phyloP scores from a whole-genome alignment of 306 rosid genomes.

The Luffa aegyptiaca region DNA sequence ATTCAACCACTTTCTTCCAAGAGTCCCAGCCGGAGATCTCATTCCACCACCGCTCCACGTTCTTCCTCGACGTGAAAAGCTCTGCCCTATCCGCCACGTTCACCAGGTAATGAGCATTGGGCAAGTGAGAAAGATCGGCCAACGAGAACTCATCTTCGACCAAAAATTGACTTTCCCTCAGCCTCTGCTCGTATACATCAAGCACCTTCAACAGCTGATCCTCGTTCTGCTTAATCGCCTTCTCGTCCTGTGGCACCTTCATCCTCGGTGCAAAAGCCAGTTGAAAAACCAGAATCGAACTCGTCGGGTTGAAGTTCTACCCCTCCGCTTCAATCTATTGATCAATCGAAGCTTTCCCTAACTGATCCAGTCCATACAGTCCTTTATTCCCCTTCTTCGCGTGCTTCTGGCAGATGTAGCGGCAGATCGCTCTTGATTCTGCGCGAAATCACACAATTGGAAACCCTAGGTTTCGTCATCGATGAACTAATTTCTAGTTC shows the following conservation, averaged over 20 bases:
- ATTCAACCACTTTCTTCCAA: too few relatives aligned
- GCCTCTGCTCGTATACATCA: conserved; percentile 49
- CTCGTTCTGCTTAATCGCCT: conserved; percentile 32
- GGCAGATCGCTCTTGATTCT: conserved; percentile 76
- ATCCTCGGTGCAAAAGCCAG: conserved; percentile 70
- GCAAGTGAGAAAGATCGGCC: conserved; percentile 82
- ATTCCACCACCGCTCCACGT: conserved; percentile 70
- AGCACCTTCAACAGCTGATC: conserved; percentile 55
- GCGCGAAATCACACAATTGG: not conserved
- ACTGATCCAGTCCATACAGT: conserved; percentile 48
- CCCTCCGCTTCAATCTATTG: too few relatives aligned
- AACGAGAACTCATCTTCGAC: conserved; percentile 65
- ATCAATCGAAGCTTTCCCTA: too few relatives aligned
- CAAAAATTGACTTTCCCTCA: conserved; percentile 45
- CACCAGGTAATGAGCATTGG: conserved; percentile 52
- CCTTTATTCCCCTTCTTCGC: conserved; percentile 40
- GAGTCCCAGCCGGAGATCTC: conserved; percentile 52
- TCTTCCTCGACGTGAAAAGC: conserved; percentile 33
- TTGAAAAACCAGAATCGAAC: too few relatives aligned
- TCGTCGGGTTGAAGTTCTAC: too few relatives aligned
- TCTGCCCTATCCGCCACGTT: conserved; percentile 19
- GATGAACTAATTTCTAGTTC: not conserved
- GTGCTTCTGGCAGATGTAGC: conserved; percentile 63
- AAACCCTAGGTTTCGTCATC: not conserved
- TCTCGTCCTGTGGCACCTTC: conserved; percentile 56